These are phyloP conservation scores for Plasmodium coatneyi DNA, from an alignment of 169 alveolate genomes.

Conservation along the genomic window DNA sequence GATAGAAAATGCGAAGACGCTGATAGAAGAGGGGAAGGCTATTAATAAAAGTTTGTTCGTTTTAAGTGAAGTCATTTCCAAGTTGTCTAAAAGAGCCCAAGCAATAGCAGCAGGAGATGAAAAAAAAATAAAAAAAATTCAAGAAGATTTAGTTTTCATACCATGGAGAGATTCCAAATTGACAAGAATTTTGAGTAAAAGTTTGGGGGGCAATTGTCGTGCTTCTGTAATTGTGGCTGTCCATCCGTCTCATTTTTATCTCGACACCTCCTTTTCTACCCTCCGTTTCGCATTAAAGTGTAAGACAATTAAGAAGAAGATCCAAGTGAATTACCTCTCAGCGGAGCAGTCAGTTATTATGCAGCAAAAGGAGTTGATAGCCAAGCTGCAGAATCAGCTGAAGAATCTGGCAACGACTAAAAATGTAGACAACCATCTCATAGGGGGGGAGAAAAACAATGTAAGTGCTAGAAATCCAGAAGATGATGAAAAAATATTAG, in stretches of 20 bases:
- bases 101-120: constrained; percentile 78
- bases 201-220: constrained; percentile 85
- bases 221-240: constrained; percentile 86
- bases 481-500: constrained; percentile 73
- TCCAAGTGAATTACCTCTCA: constrained; percentile 78
- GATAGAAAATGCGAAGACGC: constrained; percentile 80
- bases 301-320: constrained; percentile 77
- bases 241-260: constrained; percentile 82
- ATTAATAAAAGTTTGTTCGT: constrained; percentile 81
- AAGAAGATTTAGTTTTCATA: constrained; percentile 80
- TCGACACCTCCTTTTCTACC: constrained; percentile 83
- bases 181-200: constrained; percentile 81
- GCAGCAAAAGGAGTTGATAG: constrained; percentile 84
- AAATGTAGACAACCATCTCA: constrained; percentile 48
- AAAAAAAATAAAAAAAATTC: constrained; percentile 72
- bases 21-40: constrained; percentile 84
- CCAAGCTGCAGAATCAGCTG: constrained; percentile 74
- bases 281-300: constrained; percentile 85
- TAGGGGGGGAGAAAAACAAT: constrained; percentile 23
- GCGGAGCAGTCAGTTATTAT: constrained; percentile 86
- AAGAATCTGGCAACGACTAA: constrained; percentile 55
- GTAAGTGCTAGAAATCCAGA: constrained; percentile 37
- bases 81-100: constrained; percentile 83
- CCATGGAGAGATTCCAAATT: constrained; percentile 88
- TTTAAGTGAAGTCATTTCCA: constrained; percentile 84